A percentile compares a stretch with the other conserved stretches of the same genome.
These are phyloP conservation scores for Pyricularia sp. DNA, from an alignment of 2,329 filamentous ascomycete species.

Conservation along the genomic window DNA sequence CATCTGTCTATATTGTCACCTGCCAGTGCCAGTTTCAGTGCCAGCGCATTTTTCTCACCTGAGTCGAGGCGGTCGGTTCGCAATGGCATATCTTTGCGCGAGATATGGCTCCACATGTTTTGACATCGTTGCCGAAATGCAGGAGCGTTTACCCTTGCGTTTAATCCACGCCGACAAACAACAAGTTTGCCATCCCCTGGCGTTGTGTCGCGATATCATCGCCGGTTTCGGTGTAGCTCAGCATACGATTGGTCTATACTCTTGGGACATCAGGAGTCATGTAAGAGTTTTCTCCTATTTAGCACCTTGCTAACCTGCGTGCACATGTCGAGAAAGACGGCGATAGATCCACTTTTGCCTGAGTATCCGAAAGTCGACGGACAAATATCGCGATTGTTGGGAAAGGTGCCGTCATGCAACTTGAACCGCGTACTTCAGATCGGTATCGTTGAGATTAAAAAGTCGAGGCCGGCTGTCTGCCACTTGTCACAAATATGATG, in stretches of 20 bases:
- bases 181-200: too few relatives aligned
- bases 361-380: background rate
- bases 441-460: background rate
- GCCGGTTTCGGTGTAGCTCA: background rate
- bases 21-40: too few relatives aligned
- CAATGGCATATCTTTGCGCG: background rate
- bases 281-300: background rate
- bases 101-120: background rate
- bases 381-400: background rate
- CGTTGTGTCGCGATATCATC: too few relatives aligned
- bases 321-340: background rate
- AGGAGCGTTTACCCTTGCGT: too few relatives aligned
- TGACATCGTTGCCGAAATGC: too few relatives aligned
- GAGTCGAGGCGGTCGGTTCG: background rate
- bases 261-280: background rate
- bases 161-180: too few relatives aligned
- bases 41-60: too few relatives aligned
- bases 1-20: too few relatives aligned
- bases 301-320: background rate
- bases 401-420: background rate
- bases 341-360: background rate
- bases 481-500: background rate
- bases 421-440: background rate
- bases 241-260: background rate
- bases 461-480: background rate